These are phyloP conservation scores for Pseudozyma sp. DNA, from an alignment of 1,284 basidiomycete species.

Conservation along the genomic window DNA sequence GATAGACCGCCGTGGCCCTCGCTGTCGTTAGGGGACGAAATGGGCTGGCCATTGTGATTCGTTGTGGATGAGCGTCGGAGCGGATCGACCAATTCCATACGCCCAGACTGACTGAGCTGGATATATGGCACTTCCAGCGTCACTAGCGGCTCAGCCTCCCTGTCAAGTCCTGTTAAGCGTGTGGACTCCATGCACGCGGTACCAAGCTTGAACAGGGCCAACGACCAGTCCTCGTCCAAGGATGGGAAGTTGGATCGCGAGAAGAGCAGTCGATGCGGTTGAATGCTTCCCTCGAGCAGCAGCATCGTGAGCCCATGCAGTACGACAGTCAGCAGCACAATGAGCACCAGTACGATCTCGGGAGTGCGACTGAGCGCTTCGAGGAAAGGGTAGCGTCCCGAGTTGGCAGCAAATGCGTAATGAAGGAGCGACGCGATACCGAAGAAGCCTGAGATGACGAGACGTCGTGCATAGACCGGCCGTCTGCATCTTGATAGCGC, in stretches of 20 bases:
- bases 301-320: conserved; percentile 62
- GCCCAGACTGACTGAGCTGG: conserved; percentile 51
- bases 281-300: conserved; percentile 51
- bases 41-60: background rate
- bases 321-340: conserved; percentile 54
- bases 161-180: conserved; percentile 54
- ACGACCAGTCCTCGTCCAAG: conserved; percentile 57
- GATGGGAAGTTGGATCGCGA: conserved; percentile 51
- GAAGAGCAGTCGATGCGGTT: conserved; percentile 49
- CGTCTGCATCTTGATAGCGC: conserved; percentile 34
- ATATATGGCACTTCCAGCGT: conserved; percentile 56
- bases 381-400: conserved; percentile 57
- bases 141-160: conserved; percentile 52
- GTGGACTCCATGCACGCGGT: conserved; percentile 65
- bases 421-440: conserved; percentile 50
- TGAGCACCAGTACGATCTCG: conserved; percentile 48
- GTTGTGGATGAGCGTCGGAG: conserved; percentile 3
- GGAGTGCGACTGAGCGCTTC: conserved; percentile 55
- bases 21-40: background rate
- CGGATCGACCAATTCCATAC: conserved; percentile 29
- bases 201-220: conserved; percentile 63
- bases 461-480: conserved; percentile 42
- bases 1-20: conserved; percentile 24
- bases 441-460: conserved; percentile 54
- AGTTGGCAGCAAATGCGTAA: conserved; percentile 40